Base-by-base conservation (phyloP, 352 stramenopile species). In the Phytopythium montanum region DNA sequence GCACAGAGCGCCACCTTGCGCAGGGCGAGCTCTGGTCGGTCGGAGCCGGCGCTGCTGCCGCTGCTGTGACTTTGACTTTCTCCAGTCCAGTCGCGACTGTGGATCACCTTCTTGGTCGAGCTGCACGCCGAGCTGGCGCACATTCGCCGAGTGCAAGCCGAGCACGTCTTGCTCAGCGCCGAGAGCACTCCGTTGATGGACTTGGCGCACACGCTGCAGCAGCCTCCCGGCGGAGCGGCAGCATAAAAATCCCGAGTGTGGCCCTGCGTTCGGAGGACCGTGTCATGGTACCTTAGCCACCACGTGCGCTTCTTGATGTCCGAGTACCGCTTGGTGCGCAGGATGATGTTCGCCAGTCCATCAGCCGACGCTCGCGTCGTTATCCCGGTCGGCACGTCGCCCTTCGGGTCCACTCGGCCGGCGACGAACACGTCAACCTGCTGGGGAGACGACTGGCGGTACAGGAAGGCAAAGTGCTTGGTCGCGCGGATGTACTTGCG, bases 241-340 rank as follows among this genome's bases (percentile, higher is more conserved):
- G 26, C 25, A 38, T 25, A 14, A 21, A 41, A 1, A 31, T 33
- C 26, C 3, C 34, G 12, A 6, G 23, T 18, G 13, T 13, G 62
- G 3, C 44, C 44, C 4, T 4, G 4, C 2, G 44, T 33, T 6
- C 21, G 44, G 10, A 51, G 23, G 3, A 18, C 23, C 4, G 66
- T 38, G 10, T 26, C 18, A 8, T 64, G 65, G 41, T 79, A 64
- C 3, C 69, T 58, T 9, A 76, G 39, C 41, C 84, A 44, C 65
- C 72, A 75, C 54, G 69, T 60, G 45, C 81, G 60, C 56, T 86
- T 86, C 64, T 86, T 86, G 60, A 76, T 84, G n/a, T 81, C 62
- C 21, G 76, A 68, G 46, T 69, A 80, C 18, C 16, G 16, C 52
- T 49, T 48, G 3, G 52, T 58, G 52, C 52, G 52, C 21, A 50